These are phyloP conservation scores for Beta vulgaris DNA, from an alignment of 148 eudicot genomes.

Conservation along the genomic window DNA sequence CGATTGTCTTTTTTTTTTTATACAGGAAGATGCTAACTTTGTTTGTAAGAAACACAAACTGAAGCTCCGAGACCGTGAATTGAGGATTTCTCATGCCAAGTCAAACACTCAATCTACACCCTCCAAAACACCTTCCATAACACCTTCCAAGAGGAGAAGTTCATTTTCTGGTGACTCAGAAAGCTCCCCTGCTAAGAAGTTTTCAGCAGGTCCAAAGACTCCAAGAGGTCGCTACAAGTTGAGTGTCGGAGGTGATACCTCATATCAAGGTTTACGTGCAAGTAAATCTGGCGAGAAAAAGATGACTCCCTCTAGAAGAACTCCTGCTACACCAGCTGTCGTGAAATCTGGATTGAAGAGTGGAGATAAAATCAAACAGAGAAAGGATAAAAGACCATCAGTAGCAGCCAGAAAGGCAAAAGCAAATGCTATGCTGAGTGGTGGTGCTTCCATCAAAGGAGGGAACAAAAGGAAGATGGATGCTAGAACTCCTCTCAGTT, in stretches of 20 bases:
- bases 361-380: conserved; percentile 34
- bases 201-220: conserved; percentile 28
- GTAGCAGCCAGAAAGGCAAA: conserved; percentile 82
- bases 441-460: conserved; percentile 28
- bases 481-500: conserved; percentile 53
- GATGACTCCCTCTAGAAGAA: conserved; percentile 36
- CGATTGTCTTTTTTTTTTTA: neutral
- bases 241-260: conserved; percentile 33
- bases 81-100: conserved; percentile 66
- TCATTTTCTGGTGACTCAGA: conserved; percentile 30
- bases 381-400: conserved; percentile 65
- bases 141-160: conserved; percentile 60
- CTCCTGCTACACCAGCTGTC: conserved; percentile 22
- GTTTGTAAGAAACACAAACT: conserved; percentile 55
- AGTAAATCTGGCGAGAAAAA: conserved; percentile 74
- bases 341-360: conserved; percentile 31
- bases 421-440: conserved; percentile 39
- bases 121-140: conserved; percentile 59
- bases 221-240: conserved; percentile 31
- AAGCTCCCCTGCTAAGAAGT: conserved; percentile 39
- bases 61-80: conserved; percentile 79
- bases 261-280: conserved; percentile 86
- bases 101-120: conserved; percentile 34
- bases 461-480: conserved; percentile 72
- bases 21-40: conserved; percentile 79